A percentile compares a stretch with the other conserved stretches of the same genome.
phyloP scores from a whole-genome alignment of 495 filamentous ascomycete genomes.

The Talaromyces borbonicus region DNA sequence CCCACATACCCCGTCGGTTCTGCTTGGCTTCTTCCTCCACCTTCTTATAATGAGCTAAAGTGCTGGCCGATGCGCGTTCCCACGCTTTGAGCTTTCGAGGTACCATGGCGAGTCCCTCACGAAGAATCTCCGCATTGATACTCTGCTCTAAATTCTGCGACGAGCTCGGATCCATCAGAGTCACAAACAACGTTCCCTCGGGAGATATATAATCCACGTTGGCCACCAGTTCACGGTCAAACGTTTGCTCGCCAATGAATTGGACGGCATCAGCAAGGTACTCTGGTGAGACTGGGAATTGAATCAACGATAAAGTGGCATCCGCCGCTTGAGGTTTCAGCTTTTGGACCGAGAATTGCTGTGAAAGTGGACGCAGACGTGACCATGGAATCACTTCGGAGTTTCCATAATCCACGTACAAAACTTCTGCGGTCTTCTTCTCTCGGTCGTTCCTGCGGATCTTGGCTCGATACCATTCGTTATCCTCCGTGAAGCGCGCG shows the following conservation, averaged over 20 bases:
- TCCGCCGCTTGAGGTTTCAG: conserved; percentile 82
- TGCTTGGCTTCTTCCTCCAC: conserved; percentile 67
- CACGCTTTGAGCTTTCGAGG: conserved; percentile 79
- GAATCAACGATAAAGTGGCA: conserved; percentile 76
- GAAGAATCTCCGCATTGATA: conserved; percentile 75
- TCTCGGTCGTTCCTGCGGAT: conserved; percentile 87
- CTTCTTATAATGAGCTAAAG: conserved; percentile 53
- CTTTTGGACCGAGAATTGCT: conserved; percentile 69
- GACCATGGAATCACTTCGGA: conserved; percentile 78
- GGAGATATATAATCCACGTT: conserved; percentile 76
- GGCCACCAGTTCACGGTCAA: conserved; percentile 65
- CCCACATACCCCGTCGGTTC: conserved; percentile 81
- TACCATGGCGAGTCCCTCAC: conserved; percentile 80
- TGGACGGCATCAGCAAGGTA: conserved; percentile 71
- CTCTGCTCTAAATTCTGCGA: conserved; percentile 59
- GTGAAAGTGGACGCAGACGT: conserved; percentile 63
- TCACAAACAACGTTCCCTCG: conserved; percentile 73
- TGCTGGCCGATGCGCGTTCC: conserved; percentile 66
- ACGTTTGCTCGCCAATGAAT: conserved; percentile 58
- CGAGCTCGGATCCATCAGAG: conserved; percentile 62
- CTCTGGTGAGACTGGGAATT: conserved; percentile 67
- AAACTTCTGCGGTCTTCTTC: conserved; percentile 74
- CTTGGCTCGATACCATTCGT: conserved; percentile 88
- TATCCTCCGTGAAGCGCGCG: conserved; percentile 77
- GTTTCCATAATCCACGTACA: conserved; percentile 97